These are phyloP conservation scores for Fusarium sp. DNA, from an alignment of 2,329 filamentous ascomycete genomes.

Conservation along the genomic window DNA sequence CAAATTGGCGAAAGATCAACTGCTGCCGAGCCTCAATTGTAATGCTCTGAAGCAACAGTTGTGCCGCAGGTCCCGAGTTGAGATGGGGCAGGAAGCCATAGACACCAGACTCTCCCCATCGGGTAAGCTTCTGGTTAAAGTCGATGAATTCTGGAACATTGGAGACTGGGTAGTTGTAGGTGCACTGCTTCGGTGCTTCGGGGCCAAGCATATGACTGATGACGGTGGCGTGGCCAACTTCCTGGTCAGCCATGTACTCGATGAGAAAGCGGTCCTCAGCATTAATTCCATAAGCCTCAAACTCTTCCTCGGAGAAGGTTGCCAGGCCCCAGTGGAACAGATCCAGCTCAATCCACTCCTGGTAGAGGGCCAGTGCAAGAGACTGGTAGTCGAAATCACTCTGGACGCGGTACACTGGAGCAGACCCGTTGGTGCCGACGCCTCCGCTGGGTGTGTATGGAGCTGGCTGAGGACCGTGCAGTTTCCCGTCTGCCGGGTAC, in stretches of 20 bases:
- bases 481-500: conserved; percentile 78
- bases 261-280: conserved; percentile 78
- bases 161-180: conserved; percentile 83
- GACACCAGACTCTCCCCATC: conserved; percentile 82
- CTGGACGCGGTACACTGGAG: conserved; percentile 80
- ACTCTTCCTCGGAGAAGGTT: conserved; percentile 76
- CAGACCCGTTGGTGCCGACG: conserved; percentile 80
- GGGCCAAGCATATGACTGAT: conserved; percentile 82
- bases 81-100: conserved; percentile 85
- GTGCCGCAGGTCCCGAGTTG: conserved; percentile 79
- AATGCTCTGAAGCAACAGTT: conserved; percentile 80
- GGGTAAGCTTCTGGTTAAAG: conserved; percentile 88
- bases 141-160: conserved; percentile 83
- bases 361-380: conserved; percentile 79
- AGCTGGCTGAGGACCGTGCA: conserved; percentile 75
- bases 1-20: conserved; percentile 86
- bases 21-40: conserved; percentile 85
- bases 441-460: conserved; percentile 81
- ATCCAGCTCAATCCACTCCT: conserved; percentile 88
- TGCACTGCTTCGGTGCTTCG: conserved; percentile 78
- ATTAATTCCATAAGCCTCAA: conserved; percentile 74
- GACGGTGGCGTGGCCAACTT: conserved; percentile 81
- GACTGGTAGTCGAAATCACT: conserved; percentile 89
- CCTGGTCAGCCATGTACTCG: conserved; percentile 81
- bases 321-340: conserved; percentile 82